Evolutionary conservation across 192 early-diverging fungal species (phyloP).

Genomic region (Martensiomyces pterosporus): DNA sequence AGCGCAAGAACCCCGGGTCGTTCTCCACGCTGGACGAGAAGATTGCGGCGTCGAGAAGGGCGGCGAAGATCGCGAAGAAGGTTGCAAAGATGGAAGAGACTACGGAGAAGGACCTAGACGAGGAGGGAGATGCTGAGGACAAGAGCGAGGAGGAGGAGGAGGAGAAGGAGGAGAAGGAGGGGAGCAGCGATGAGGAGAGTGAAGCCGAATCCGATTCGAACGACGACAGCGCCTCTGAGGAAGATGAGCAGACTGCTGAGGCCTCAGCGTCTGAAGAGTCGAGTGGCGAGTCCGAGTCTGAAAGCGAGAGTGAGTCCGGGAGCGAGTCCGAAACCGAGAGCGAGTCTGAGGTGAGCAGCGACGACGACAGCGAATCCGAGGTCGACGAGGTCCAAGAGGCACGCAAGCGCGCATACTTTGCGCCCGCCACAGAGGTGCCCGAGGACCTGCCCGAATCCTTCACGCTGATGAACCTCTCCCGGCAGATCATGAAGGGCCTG

Average conservation of each 20-base stretch:
- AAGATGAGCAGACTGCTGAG: constrained; percentile 8
- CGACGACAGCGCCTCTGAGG: constrained; percentile 1
- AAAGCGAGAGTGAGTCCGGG: constrained; percentile 11
- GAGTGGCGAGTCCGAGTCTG: constrained; percentile 11
- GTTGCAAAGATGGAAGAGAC: constrained; percentile 28
- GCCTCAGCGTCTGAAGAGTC: too few species aligned
- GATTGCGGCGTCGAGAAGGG: constrained; percentile 31
- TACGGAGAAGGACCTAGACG: constrained; percentile 33
- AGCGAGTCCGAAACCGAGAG: constrained; percentile 16
- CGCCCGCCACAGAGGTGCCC: constrained; percentile 30
- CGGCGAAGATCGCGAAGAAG: constrained; percentile 20
- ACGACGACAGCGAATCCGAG: constrained; percentile 46
- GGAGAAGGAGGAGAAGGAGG: constrained; percentile 16
- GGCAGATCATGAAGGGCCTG: constrained; percentile 91
- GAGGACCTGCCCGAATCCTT: constrained; percentile 73
- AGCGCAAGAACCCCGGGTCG: constrained; percentile 44
- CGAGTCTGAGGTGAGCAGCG: neutral
- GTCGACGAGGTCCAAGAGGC: constrained; percentile 49
- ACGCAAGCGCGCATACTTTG: constrained; percentile 51
- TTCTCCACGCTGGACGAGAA: constrained; percentile 43
- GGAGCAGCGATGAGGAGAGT: constrained; percentile 40
- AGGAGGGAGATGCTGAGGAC: constrained; percentile 18
- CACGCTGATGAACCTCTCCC: constrained; percentile 85
- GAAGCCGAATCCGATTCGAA: constrained; percentile 13
- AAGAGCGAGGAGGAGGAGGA: constrained; percentile 8